These are phyloP conservation scores for Nitzschia sp. DNA, from an alignment of 108 stramenopile species.

Conservation along the genomic window DNA sequence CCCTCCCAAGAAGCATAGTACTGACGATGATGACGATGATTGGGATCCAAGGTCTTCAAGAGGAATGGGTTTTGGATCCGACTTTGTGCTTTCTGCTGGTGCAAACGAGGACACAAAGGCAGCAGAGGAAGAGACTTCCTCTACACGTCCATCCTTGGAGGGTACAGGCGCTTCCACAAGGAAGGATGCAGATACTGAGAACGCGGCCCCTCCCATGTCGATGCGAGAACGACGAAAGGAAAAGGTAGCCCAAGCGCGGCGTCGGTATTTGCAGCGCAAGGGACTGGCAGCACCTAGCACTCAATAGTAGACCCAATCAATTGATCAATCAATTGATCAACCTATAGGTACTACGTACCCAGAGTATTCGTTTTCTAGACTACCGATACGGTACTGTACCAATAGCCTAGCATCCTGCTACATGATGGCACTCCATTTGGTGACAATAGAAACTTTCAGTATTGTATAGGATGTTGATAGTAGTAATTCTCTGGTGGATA, in stretches of 20 bases:
- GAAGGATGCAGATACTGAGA: not conserved
- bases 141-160: not conserved
- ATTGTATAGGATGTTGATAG: too few relatives aligned
- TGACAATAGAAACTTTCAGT: too few relatives aligned
- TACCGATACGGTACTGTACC: too few relatives aligned
- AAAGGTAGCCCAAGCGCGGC: conserved; percentile 44
- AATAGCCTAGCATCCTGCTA: too few relatives aligned
- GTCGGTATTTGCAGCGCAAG: conserved; percentile 47
- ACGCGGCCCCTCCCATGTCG: not conserved
- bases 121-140: not conserved
- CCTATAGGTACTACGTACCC: too few relatives aligned
- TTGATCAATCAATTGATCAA: too few relatives aligned
- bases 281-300: conserved; percentile 8
- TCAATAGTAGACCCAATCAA: too few relatives aligned
- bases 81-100: conserved; percentile 28
- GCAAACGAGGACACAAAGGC: conserved; percentile 2
- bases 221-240: conserved; percentile 31
- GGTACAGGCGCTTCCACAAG: not conserved
- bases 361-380: too few relatives aligned
- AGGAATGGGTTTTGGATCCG: conserved; percentile 24
- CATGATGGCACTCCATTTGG: too few relatives aligned
- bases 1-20: not conserved
- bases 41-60: conserved; percentile 4
- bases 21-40: conserved; percentile 13
- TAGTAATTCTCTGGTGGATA: too few relatives aligned